Conservation (phyloP, 2,329 filamentous ascomycete genomes). For the Aspergillus fructus region DNA sequence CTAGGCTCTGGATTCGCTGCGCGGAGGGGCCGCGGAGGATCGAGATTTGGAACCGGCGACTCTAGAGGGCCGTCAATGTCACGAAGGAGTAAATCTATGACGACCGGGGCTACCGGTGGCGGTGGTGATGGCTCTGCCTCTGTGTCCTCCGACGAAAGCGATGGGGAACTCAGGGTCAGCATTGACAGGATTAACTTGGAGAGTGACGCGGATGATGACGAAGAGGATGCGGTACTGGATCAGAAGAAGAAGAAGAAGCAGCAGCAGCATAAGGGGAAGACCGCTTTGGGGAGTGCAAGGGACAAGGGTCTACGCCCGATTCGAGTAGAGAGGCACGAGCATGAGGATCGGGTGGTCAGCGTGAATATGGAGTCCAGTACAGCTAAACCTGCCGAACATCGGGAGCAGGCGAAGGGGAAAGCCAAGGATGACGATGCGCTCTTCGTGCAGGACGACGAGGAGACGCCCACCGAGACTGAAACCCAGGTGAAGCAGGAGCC, state of each 20-base stretch:
- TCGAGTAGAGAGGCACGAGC: constrained; percentile 56
- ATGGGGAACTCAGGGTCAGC: constrained; percentile 48
- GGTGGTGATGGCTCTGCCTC: constrained; percentile 13
- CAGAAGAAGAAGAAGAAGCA: constrained; percentile 33
- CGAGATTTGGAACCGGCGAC: constrained; percentile 21
- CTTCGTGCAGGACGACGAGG: constrained; percentile 20
- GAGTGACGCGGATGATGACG: constrained; percentile 51
- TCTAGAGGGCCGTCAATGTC: constrained; percentile 29
- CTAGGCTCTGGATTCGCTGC: constrained; percentile 28
- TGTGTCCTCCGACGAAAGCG: constrained; percentile 47
- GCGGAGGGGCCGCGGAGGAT: constrained; percentile 24
- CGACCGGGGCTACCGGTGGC: constrained; percentile 21
- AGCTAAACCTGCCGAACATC: constrained; percentile 43
- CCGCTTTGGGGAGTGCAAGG: constrained; percentile 4
- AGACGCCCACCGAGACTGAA: constrained; percentile 17
- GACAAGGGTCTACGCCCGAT: constrained; percentile 49
- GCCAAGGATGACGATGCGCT: constrained; percentile 27
- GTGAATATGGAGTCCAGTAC: constrained; percentile 56
- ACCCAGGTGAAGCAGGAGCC: constrained; percentile 55
- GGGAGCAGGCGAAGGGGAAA: constrained; percentile 32
- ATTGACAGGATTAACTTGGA: constrained; percentile 60
- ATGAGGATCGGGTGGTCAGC: constrained; percentile 54
- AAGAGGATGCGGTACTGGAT: constrained; percentile 22
- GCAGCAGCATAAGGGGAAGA: constrained; percentile 23
- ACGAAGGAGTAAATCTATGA: constrained; percentile 29